Base-by-base conservation (phyloP, 805 yeast genomes). In the Saccharomycopsis fermentans region DNA sequence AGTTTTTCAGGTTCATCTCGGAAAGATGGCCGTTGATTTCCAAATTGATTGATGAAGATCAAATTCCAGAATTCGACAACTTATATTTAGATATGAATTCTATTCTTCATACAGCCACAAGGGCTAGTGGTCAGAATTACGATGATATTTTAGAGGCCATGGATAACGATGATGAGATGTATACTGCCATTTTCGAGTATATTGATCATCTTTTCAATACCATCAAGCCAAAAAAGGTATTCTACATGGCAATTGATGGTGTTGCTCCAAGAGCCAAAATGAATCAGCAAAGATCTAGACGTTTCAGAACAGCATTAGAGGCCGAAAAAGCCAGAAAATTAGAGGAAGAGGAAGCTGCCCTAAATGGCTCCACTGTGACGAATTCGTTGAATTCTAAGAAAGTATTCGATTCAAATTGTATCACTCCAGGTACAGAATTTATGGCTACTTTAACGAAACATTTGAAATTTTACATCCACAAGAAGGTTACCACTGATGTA, bases 11-110 rank as follows among this genome's bases (percentile, higher is more conserved):
- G 73, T 92, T 89, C 77, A 90, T 94, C 75, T 90, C 97, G 54
- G 98, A 94, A 75, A 83, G 99, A 83, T 94, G 98, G 97, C 99
- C 99, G 35, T 77, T 87, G 77, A 90, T 91, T 64, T 85, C 95
- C 11, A 96, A 90, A 71, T 75, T 83, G 67, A 83, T 92, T 63
- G 90, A 86, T 65, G 94, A 85, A 34, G 78, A 80, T 56, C 89
- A 87, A 65, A 82, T 91, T 60, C 95, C 97, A 2, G 97, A 91
- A 70, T 94, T 89, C 70, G 99, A 94, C 71, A 92, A 92, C 68
- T 76, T 94, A 62, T 94, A 94, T 67, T 80, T 94, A 64, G 99
- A 94, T 74, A 94, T 94, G 99, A 94, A 94, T 73, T 90, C 98
- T 26, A 94, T 94, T 73, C 74, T 94, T 64, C 99, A 87, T 71